These are phyloP conservation scores for Komagataella phaffii DNA, from an alignment of 805 yeast species.

Conservation along the genomic window DNA sequence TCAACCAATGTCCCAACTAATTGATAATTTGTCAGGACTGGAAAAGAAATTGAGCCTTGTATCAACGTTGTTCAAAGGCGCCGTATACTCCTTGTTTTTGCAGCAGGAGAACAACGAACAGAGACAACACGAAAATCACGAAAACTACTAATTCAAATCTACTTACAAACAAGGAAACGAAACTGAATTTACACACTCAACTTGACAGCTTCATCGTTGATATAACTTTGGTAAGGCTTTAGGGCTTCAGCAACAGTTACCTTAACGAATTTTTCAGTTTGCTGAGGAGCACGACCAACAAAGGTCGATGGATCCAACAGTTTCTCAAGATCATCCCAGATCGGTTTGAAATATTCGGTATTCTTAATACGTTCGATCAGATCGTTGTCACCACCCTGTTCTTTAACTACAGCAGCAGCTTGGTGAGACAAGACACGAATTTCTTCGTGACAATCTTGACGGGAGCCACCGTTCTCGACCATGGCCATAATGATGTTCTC, in stretches of 20 bases:
- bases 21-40: slow-evolving; percentile 23
- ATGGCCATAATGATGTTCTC: slow-evolving; percentile 99
- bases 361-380: slow-evolving; percentile 76
- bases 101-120: background rate
- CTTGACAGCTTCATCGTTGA: slow-evolving; percentile 59
- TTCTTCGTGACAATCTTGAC: slow-evolving; percentile 97
- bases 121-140: background rate
- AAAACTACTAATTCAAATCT: background rate
- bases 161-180: background rate
- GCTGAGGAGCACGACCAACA: slow-evolving; percentile 97
- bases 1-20: slow-evolving; percentile 17
- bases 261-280: slow-evolving; percentile 84
- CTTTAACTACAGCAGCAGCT: slow-evolving; percentile 95
- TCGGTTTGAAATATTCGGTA: slow-evolving; percentile 76
- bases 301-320: slow-evolving; percentile 88
- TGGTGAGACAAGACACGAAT: slow-evolving; percentile 94
- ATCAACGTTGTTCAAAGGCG: slow-evolving; percentile 29
- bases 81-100: slow-evolving; percentile 17
- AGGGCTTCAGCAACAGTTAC: slow-evolving; percentile 79
- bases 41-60: slow-evolving; percentile 29
- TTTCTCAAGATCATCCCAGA: slow-evolving; percentile 69
- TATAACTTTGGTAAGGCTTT: slow-evolving; percentile 42
- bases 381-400: slow-evolving; percentile 97
- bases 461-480: slow-evolving; percentile 95
- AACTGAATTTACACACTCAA: slow-evolving; percentile 48